phyloP scores from a whole-genome alignment of 179 eudicot species.

The Drosera spatulata region DNA sequence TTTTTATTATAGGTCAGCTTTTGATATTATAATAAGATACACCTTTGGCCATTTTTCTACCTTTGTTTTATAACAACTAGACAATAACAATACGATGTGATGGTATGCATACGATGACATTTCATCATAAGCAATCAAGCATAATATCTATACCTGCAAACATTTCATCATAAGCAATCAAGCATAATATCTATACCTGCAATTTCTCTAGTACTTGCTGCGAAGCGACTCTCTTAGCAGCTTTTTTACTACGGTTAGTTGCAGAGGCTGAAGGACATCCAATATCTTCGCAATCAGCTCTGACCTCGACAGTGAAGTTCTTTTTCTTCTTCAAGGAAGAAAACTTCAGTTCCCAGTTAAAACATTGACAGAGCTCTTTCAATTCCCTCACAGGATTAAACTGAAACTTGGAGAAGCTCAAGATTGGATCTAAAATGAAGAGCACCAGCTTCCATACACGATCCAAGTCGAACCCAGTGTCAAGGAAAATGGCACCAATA shows the following conservation, averaged over 20 bases:
- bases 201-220: conserved; percentile 28
- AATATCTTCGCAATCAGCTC: conserved; percentile 26
- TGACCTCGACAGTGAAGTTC: conserved; percentile 33
- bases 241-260: conserved; percentile 35
- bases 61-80: no score
- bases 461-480: conserved; percentile 70
- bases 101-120: no score
- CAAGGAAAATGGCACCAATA: conserved; percentile 87
- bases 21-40: no score
- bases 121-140: background rate
- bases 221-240: conserved; percentile 56
- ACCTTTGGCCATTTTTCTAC: no score
- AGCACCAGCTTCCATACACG: conserved; percentile 62
- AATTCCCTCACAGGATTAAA: conserved; percentile 66
- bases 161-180: no score
- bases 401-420: conserved; percentile 49
- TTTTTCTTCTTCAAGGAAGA: conserved; percentile 25
- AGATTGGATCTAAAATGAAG: conserved; percentile 55
- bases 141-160: conserved; percentile 41
- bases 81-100: no score
- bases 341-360: conserved; percentile 38
- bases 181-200: conserved; percentile 33
- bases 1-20: no score
- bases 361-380: conserved; percentile 62
- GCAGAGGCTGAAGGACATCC: conserved; percentile 30